Base-by-base conservation (phyloP, 805 yeast genomes). In the Myxozyma vanderwaltii region DNA sequence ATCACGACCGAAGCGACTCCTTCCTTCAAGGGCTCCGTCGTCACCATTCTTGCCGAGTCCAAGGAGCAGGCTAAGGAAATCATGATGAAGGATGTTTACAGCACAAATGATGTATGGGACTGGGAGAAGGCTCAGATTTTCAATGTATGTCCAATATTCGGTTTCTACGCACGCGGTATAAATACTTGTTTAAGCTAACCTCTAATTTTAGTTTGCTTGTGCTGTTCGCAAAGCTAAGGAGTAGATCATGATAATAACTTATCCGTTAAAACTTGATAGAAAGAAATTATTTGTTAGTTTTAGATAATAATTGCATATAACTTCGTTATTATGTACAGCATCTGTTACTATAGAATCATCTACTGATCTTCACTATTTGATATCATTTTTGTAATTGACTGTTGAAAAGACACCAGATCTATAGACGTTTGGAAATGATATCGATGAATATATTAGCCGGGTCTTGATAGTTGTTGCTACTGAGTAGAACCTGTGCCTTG, bases 91-190 rank as follows among this genome's bases (percentile, higher is more conserved):
- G 96, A 89, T 70, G 71, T 83, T 36, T 89, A 84, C 71, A 81
- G 81, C 65, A 78, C 77, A 65, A 77, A 78, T 36, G 91, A 90
- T 1, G 80, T 89, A 60, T 89, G 95, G 96, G 95, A 89, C 70
- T 70, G 87, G 61, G 82, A 82, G 39, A 79, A 77, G 55, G 85
- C 81, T 19, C 68, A 84, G 63, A 81, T 86, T 40, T 79, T 81
- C 68, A 90, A 90, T 45, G 74, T 71, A 63, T 41, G 70, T 61
- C 36, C 62, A 54, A 17, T 19, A 15, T 4, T 47, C n/a, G 1
- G n/a, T n/a, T 27, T 7, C 21, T 38, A n/a, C 21, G 15, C 21
- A 17, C 21, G 17, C 21, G 43, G 4, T 35, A 3, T 4, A n/a
- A 21, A n/a, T 38, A 23, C 17, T n/a, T n/a, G n/a, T 29, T 15